Evolutionary conservation across 768 basidiomycete genomes (phyloP).

Genomic region (Suillus sp.): DNA sequence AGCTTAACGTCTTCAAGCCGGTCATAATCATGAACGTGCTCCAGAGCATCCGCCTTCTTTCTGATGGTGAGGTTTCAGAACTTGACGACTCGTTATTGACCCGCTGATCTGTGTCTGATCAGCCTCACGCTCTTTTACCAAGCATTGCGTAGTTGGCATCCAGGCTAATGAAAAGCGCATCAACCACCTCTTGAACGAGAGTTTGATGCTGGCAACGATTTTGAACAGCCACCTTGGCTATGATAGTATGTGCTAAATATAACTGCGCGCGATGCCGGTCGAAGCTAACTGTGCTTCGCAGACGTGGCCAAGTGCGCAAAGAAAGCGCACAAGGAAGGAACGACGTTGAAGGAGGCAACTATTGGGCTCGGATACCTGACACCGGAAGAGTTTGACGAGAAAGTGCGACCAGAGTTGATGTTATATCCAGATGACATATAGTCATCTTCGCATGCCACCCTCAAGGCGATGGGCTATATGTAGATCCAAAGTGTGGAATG

Average conservation of each 20-base stretch:
- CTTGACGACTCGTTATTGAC: conserved; percentile 6
- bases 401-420: conserved; percentile 93
- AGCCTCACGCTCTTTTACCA: conserved; percentile 92
- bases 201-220: conserved; percentile 97
- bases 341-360: conserved; percentile 93
- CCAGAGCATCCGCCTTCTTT: conserved; percentile 90
- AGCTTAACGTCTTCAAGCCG: conserved; percentile 99
- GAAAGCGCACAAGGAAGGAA: conserved; percentile 99
- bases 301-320: conserved; percentile 98
- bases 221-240: conserved; percentile 95
- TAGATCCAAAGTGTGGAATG: no score
- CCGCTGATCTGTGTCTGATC: conserved; percentile 16
- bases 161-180: conserved; percentile 96
- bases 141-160: conserved; percentile 96
- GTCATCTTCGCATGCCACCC: background rate
- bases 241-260: conserved; percentile 74
- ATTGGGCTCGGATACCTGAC: conserved; percentile 85
- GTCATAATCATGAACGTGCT: conserved; percentile 98
- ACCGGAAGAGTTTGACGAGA: conserved; percentile 90
- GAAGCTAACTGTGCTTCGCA: conserved; percentile 33
- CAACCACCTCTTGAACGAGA: conserved; percentile 85
- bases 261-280: conserved; percentile 1
- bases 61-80: conserved; percentile 66
- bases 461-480: no score
- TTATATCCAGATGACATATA: conserved; percentile 63